phyloP scores from a whole-genome alignment of 441 rosid genomes.

The Omphalea diandra region DNA sequence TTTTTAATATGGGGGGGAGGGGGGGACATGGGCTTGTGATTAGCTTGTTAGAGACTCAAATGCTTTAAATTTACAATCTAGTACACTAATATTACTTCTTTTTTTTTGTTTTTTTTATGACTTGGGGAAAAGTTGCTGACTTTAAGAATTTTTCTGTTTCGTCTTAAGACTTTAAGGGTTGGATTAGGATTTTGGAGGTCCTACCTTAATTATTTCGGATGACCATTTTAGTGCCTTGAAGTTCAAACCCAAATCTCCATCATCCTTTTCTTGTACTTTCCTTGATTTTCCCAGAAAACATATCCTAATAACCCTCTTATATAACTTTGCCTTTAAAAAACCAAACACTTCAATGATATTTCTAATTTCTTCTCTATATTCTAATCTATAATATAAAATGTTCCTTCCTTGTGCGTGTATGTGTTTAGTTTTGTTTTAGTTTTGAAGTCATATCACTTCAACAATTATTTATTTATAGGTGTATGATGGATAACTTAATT shows the following conservation, averaged over 20 bases:
- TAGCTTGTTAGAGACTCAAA: conserved; percentile 28
- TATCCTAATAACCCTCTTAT: not conserved
- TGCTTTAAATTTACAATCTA: conserved; percentile 24
- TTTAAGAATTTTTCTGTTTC: conserved; percentile 18
- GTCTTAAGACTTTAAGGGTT: conserved; percentile 12
- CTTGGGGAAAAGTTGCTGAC: conserved; percentile 22
- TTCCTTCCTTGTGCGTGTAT: too few species aligned
- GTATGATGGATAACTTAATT: too few species aligned
- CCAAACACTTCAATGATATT: not conserved
- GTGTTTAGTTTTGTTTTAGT: too few species aligned
- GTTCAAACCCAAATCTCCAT: conserved; percentile 23
- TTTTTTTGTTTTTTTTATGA: too few species aligned
- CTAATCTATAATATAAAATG: too few species aligned
- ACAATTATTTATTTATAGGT: too few species aligned
- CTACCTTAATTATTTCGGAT: conserved; percentile 29
- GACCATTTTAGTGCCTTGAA: conserved; percentile 21
- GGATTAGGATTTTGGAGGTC: conserved; percentile 19
- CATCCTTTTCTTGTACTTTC: not conserved
- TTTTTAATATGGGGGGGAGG: too few species aligned
- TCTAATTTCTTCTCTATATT: not conserved
- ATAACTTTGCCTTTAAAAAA: not conserved
- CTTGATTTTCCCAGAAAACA: conserved; percentile 17
- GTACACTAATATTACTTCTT: too few species aligned
- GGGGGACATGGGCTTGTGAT: conserved; percentile 41
- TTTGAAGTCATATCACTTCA: too few species aligned